Base-by-base conservation (phyloP, 148 eudicot genomes). In the Chenopodium formosanum region DNA sequence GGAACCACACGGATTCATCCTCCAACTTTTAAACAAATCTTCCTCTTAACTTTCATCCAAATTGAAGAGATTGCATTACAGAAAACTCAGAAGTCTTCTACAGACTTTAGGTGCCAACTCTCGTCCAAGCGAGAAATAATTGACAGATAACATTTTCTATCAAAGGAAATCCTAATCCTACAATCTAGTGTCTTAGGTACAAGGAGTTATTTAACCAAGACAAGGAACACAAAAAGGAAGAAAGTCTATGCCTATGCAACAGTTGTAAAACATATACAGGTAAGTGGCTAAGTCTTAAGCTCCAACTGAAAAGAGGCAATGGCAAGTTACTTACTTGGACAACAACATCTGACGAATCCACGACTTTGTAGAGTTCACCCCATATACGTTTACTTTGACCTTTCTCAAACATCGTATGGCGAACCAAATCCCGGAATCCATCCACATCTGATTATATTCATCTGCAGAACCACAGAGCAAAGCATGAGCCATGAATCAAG, bases 361-460 rank as follows among this genome's bases (percentile, higher is more conserved):
- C 84, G 9, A 96, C 97, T 92, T 94, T 94, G 91, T 94, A 92
- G 44, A 96, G 95, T 86, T 96, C 98, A 82, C 99, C 95, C 99
- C 99, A 96, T 87, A 96, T 94, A n/a, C 97, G 97, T 83, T 94
- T 96, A 84, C 99, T 96, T 90, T 96, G 98, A 82, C 99, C 98
- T 84, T 96, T 96, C 85, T 94, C 99, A 84, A 96, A 96, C 98
- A 96, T 91, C 16, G 86, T 91, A 83, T 96, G 98, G 52, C 99
- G 89, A 79, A 92, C 99, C 83, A 94, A 85, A 80, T 94, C 98
- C 82, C 99, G 90, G 77, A 94, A 96, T 60, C 99, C 99, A 90
- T 96, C 99, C 76, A 65, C 92, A 81, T 88, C 85, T 90, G 88
- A 85, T 88, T 93, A 80, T 90, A 95, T 44, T 86, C 89, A 87